phyloP scores from a whole-genome alignment of 2,329 filamentous ascomycete species.

The Trichoderma aggressivum region DNA sequence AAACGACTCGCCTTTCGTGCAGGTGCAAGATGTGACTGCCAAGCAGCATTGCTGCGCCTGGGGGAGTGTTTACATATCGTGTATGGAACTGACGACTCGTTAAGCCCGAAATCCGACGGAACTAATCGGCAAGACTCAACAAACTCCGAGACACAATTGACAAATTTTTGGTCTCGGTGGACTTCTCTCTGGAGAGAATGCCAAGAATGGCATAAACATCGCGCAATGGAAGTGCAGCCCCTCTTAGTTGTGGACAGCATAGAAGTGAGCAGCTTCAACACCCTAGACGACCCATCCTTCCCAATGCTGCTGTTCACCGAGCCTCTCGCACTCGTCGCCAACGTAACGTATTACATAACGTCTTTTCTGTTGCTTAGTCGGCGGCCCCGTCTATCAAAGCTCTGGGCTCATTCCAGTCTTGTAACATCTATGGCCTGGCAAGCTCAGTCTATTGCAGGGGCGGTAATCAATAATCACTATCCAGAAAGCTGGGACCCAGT shows the following conservation, averaged over 20 bases:
- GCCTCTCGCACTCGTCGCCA: background rate
- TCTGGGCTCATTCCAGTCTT: background rate
- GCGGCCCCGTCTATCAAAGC: background rate
- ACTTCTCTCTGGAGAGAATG: background rate
- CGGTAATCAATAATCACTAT: background rate
- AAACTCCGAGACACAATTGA: no score
- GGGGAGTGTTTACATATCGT: background rate
- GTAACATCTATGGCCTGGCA: background rate
- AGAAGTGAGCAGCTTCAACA: background rate
- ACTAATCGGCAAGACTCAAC: background rate
- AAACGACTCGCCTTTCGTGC: background rate
- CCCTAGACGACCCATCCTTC: background rate
- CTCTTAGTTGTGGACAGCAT: background rate
- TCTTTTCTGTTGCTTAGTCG: background rate
- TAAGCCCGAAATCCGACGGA: background rate
- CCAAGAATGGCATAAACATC: background rate
- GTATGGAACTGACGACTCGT: background rate
- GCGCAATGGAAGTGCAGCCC: background rate
- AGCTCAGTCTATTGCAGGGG: background rate
- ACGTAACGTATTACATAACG: background rate
- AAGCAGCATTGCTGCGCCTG: background rate
- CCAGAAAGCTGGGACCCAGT: background rate
- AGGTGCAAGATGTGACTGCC: background rate
- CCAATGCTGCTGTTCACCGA: background rate
- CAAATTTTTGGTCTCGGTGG: background rate